phyloP scores from a whole-genome alignment of 1,139 yeast species.

The Suhomyces atakaporum region DNA sequence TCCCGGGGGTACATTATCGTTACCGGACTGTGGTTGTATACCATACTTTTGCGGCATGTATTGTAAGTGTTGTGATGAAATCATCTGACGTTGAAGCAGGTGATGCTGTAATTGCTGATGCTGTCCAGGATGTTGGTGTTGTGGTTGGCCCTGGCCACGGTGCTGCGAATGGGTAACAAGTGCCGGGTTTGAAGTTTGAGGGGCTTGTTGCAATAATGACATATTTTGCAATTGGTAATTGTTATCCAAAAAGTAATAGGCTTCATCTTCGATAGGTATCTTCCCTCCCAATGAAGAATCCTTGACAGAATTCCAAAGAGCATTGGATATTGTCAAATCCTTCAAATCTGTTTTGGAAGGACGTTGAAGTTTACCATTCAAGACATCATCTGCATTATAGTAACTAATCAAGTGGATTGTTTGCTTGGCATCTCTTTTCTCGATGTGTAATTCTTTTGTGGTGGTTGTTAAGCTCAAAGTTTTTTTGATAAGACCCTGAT shows the following conservation, averaged over 20 bases:
- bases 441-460: conserved; percentile 37
- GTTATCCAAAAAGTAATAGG: conserved; percentile 51
- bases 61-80: conserved; percentile 11
- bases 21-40: conserved; percentile 4
- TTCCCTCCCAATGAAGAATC: conserved; percentile 63
- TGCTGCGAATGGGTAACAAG: conserved; percentile 14
- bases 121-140: conserved; percentile 5
- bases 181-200: conserved; percentile 14
- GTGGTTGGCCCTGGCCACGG: conserved; percentile 15
- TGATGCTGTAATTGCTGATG: conserved; percentile 6
- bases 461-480: conserved; percentile 64
- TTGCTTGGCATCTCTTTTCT: conserved; percentile 33
- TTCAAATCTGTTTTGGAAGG: conserved; percentile 62
- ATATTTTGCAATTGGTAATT: conserved; percentile 48
- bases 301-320: conserved; percentile 60
- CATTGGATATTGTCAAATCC: conserved; percentile 54
- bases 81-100: conserved; percentile 10
- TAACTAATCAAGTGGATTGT: conserved; percentile 80
- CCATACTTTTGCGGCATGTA: conserved; percentile 12
- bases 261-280: conserved; percentile 53
- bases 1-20: conserved; percentile 9
- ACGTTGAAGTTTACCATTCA: conserved; percentile 53
- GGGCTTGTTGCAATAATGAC: conserved; percentile 29
- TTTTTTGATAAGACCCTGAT: conserved; percentile 78
- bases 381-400: conserved; percentile 73